Evolutionary conservation across 495 filamentous ascomycete species (phyloP), one percentile per base, ranked within the genome.

Genomic region (Penicillium steckii): DNA sequence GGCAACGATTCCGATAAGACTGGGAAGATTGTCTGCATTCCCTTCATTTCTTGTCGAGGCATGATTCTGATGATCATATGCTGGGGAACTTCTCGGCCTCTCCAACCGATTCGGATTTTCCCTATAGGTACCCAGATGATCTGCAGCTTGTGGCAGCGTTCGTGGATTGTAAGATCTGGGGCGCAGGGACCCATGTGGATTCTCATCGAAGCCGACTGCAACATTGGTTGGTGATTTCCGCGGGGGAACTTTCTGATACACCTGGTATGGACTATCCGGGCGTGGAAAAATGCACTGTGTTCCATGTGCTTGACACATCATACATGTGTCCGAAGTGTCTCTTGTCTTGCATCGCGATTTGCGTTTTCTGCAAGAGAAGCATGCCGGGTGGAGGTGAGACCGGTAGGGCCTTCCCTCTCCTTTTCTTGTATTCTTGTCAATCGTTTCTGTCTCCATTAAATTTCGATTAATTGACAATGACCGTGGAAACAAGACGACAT

Each of bases 251-350:
- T 19, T 27, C 15, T 48, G 32, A 4, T 57, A 7, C 4, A 7
- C 32, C 8, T 37, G 33, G 15, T 15, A 37, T 37, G 33, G 33
- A 37, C 18, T 15, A n/a, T 37, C 54, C 17, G 54, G 33, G 19
- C 42, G 49, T 12, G 65, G 65, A 27, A 59, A 67, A 9, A 46
- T 44, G 32, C 65, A 67, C 1, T 61, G 48, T 8, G 65, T 67
- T 15, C 61, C 65, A 30, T 67, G 59, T 6, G 38, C 59, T n/a
- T 57, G 56, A 27, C 65, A 67, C 55, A 59, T 62, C 1, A 58
- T 46, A 32, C 65, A 67, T 46, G 29, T 40, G 8, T 24, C 22
- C 15, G 52, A 47, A 8, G 51, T 21, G 15, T 37, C 42, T 44
- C 19, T 35, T 4, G 52, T 61, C 22, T 48, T 62, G 40, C 61